phyloP scores from a whole-genome alignment of 768 basidiomycete species.

The Saitozyma sp. region DNA sequence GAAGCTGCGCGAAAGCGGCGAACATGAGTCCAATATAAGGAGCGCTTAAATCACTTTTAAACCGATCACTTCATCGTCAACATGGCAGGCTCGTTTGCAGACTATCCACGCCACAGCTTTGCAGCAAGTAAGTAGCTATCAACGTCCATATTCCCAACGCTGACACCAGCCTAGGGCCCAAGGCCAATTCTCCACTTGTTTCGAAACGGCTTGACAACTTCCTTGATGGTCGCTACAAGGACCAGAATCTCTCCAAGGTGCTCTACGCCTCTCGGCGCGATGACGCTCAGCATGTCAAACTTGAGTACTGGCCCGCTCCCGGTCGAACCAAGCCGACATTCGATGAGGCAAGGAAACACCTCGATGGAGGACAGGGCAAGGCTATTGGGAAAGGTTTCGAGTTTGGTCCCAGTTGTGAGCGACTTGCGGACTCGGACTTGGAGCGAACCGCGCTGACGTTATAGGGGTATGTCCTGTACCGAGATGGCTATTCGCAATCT shows the following conservation, averaged over 20 bases:
- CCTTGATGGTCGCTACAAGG: conserved; percentile 72
- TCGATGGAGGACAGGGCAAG: conserved; percentile 55
- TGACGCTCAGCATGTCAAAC: conserved; percentile 59
- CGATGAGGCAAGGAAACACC: conserved; percentile 79
- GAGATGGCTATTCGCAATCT: background rate
- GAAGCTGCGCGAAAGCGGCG: too few relatives aligned
- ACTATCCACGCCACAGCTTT: too few relatives aligned
- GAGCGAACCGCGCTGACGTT: background rate
- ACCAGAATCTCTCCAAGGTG: conserved; percentile 76
- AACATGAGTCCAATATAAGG: too few relatives aligned
- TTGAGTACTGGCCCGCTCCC: conserved; percentile 73
- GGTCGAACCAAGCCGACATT: conserved; percentile 68
- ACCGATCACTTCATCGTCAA: too few relatives aligned
- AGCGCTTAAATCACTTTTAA: too few relatives aligned
- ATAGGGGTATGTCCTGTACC: background rate
- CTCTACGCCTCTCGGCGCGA: conserved; percentile 73
- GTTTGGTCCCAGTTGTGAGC: conserved; percentile 80
- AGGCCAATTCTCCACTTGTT: too few relatives aligned
- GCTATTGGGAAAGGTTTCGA: conserved; percentile 79
- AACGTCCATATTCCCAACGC: too few relatives aligned
- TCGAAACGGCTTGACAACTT: conserved; percentile 3
- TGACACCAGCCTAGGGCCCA: too few relatives aligned
- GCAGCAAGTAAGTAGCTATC: too few relatives aligned
- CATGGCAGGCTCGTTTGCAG: too few relatives aligned
- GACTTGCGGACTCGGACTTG: background rate